Base-by-base conservation (phyloP, 2,329 filamentous ascomycete species). In the Cordyceps tenuipes region DNA sequence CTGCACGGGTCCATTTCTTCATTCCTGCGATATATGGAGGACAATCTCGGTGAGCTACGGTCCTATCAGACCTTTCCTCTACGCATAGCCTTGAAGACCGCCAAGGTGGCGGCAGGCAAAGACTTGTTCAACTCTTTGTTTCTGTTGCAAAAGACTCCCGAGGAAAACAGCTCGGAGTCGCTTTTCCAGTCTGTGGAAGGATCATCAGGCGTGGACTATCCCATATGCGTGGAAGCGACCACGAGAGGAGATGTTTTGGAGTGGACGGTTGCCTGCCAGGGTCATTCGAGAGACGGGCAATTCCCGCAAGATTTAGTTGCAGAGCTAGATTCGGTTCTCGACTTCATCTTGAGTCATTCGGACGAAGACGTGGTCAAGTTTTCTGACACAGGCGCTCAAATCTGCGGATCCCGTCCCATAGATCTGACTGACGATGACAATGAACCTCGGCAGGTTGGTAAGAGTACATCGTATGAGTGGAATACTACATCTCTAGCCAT, bases 151-250 rank as follows among this genome's bases (percentile, higher is more conserved):
- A 80, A 68, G 63, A 65, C 61, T 5, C 64, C 69, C 0, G 55
- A 29, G 0, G 52, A 6, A 0, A 36, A 43, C 6, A 59, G 55
- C 0, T 26, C 52, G 0, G 44, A 67, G 1, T 56, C 65, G 0
- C 68, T 93, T 3, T 84, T 89, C 65, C 78, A 76, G 43, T 91
- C 89, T 2, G 71, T 89, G 1, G 77, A 79, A 17, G 83, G 87
- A 0, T 73, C 76, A 3, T 86, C 90, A 0, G 81, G 86, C 23
- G 85, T 93, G 1, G 91, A 96, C 64, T 95, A 92, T 70, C 87
- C 90, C 0, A 73, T 96, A 3, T 94, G 90, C 66, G 81, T 90
- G 2, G 92, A 97, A 73, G 84, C 94, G 70, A 90, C 96, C 69
- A 72, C 82, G 6, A 70, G 81, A 0, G 75, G 73, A 0, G 72